A percentile compares a stretch with the other conserved stretches of the same genome.
Conservation (phyloP, 805 yeast species). For the Wickerhamiella cacticola region DNA sequence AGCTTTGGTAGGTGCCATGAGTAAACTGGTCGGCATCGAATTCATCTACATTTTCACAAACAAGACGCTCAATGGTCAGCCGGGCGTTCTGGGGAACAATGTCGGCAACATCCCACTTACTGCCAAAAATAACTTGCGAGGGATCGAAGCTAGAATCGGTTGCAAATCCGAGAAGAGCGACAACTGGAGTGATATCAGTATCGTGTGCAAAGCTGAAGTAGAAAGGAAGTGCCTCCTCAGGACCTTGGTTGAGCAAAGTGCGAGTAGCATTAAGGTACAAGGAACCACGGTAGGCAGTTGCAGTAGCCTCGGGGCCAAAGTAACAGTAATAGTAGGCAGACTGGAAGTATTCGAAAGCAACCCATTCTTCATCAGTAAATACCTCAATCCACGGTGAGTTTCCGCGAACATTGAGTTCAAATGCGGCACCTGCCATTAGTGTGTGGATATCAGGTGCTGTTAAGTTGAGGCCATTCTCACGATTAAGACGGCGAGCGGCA, state of each 20-base stretch:
- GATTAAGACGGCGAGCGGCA: conserved; percentile 22
- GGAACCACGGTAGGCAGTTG: conserved; percentile 32
- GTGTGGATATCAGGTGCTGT: conserved; percentile 32
- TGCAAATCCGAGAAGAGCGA: conserved; percentile 39
- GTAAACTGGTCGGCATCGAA: conserved; percentile 8
- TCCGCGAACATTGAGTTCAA: conserved; percentile 40
- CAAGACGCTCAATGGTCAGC: conserved; percentile 27
- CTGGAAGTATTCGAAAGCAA: conserved; percentile 22
- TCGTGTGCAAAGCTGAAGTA: conserved; percentile 45
- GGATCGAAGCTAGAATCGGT: conserved; percentile 32
- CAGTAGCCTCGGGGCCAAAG: conserved; percentile 26
- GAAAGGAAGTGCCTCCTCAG: conserved; percentile 29
- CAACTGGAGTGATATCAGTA: conserved; percentile 41
- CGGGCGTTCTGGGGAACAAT: conserved; percentile 26
- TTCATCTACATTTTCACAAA: conserved; percentile 31
- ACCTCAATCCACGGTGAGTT: conserved; percentile 32
- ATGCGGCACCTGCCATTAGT: conserved; percentile 39
- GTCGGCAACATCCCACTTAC: conserved; percentile 38
- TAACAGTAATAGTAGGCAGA: conserved; percentile 23
- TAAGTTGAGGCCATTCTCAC: conserved; percentile 29
- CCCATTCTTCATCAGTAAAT: conserved; percentile 25
- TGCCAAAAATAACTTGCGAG: conserved; percentile 34
- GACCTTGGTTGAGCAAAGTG: conserved; percentile 34
- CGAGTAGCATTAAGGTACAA: conserved; percentile 40
- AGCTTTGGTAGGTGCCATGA: conserved; percentile 6